Base-by-base conservation (phyloP, 805 yeast genomes). In the Candida peoriensis region DNA sequence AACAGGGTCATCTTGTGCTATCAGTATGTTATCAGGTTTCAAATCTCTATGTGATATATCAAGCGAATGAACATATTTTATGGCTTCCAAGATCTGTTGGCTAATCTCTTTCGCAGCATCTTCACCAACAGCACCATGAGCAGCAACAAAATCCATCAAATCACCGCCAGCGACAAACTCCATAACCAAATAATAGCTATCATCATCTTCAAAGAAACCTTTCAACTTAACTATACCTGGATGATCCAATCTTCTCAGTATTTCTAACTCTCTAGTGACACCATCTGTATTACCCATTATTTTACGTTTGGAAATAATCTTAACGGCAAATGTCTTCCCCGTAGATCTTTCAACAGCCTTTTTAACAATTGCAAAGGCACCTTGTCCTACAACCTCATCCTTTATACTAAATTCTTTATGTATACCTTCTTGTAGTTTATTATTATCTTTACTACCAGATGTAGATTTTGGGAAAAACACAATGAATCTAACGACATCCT, bases 111-210 rank as follows among this genome's bases (percentile, higher is more conserved):
- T 79, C 8, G 89, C 84, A 4, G 95, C 93, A 31, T 78, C 88
- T 58, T 93, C 98, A 11, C 90, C 90, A 14, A 93, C 83, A 3
- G 90, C 76, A 3, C 97, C 97, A 58, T 85, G 82, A 3, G 88
- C 85, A 1, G 94, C 90, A 2, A 90, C 94, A 60, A 86, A 89
- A 63, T 93, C 98, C 98, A 93, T 93, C 34, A 93, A 65, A 58
- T 93, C 99, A 18, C 98, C 99, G 12, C 97, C 97, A 2, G 94
- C 81, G 19, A 93, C 94, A 50, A 80, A 84, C 54, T 93, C 98
- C 97, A 93, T 90, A 7, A 93, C 90, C 43, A 93, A 66, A 56
- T 86, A 90, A 57, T 85, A 85, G 50, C 73, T 76, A 39, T 81
- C 84, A 5, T 68, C 63, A 54, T 90, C 97, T 54, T 89, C 96